phyloP scores from a whole-genome alignment of 257 asterid genomes.

The Rauvolfia tetraphylla region DNA sequence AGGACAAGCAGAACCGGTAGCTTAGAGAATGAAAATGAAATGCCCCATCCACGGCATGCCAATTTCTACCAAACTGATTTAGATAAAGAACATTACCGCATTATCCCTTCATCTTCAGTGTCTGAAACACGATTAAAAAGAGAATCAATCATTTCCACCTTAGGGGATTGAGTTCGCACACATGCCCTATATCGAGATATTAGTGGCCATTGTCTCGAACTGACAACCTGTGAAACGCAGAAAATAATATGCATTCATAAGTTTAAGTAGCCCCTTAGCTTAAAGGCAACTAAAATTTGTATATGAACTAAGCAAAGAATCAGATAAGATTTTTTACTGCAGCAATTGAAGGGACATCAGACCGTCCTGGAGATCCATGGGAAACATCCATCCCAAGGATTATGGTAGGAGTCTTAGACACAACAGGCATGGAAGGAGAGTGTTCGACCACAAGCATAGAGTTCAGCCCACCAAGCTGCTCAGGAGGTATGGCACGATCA shows the following conservation, averaged over 20 bases:
- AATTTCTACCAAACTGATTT: not conserved
- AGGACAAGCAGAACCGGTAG: not conserved
- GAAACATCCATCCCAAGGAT: conserved; percentile 97
- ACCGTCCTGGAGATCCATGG: conserved; percentile 95
- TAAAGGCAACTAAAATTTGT: not conserved
- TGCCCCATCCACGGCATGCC: not conserved
- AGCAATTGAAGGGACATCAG: conserved; percentile 92
- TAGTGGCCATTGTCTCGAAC: conserved; percentile 95
- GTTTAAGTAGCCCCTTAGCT: not conserved
- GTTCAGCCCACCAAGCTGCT: conserved; percentile 88
- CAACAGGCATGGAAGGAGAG: conserved; percentile 55
- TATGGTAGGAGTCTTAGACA: conserved; percentile 76
- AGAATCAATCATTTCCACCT: conserved; percentile 87
- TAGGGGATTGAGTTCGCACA: conserved; percentile 90
- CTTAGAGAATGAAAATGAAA: not conserved
- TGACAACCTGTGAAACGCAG: conserved; percentile 61
- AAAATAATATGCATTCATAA: not conserved
- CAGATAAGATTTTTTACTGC: conserved; percentile 45
- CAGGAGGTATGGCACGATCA: not conserved
- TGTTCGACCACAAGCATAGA: conserved; percentile 64
- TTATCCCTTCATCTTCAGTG: conserved; percentile 75
- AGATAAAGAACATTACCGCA: conserved; percentile 45
- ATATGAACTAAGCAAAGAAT: not conserved
- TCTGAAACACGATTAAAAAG: conserved; percentile 70
- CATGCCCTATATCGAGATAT: conserved; percentile 82